phyloP scores from a whole-genome alignment of 306 rosid genomes.

The Casuarina equisetifolia region DNA sequence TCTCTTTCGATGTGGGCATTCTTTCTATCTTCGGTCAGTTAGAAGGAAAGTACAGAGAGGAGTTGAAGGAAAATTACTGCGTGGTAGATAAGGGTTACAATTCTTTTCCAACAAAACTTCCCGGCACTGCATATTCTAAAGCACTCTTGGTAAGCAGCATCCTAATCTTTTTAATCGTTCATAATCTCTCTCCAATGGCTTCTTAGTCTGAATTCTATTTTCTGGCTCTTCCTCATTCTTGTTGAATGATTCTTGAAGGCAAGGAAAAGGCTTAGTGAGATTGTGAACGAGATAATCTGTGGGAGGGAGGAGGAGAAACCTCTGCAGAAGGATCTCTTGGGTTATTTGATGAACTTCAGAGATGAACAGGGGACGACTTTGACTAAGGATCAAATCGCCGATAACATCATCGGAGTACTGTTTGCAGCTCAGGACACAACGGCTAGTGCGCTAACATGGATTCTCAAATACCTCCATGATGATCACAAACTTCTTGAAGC shows the following conservation, averaged over 20 bases:
- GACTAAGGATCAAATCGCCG: conserved; percentile 74
- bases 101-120: conserved; percentile 66
- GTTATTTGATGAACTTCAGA: conserved; percentile 56
- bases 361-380: conserved; percentile 47
- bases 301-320: conserved; percentile 63
- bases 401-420: conserved; percentile 80
- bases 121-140: conserved; percentile 74
- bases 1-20: conserved; percentile 73
- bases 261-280: conserved; percentile 62
- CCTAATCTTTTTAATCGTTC: background rate
- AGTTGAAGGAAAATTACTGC: conserved; percentile 66
- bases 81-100: conserved; percentile 85
- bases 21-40: conserved; percentile 69
- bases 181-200: background rate
- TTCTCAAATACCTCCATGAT: conserved; percentile 84
- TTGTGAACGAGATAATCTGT: conserved; percentile 57
- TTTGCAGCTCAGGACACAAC: conserved; percentile 98
- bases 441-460: conserved; percentile 88
- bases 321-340: conserved; percentile 57
- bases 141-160: conserved; percentile 63
- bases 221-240: conserved; percentile 3
- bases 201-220: conserved; percentile 3
- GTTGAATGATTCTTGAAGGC: conserved; percentile 46
- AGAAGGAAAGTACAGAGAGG: conserved; percentile 51
- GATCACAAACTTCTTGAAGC: conserved; percentile 73